A percentile compares a stretch with the other conserved stretches of the same genome.
Conservation (phyloP, 345 rosid genomes). For the Arabidopsis suecica region DNA sequence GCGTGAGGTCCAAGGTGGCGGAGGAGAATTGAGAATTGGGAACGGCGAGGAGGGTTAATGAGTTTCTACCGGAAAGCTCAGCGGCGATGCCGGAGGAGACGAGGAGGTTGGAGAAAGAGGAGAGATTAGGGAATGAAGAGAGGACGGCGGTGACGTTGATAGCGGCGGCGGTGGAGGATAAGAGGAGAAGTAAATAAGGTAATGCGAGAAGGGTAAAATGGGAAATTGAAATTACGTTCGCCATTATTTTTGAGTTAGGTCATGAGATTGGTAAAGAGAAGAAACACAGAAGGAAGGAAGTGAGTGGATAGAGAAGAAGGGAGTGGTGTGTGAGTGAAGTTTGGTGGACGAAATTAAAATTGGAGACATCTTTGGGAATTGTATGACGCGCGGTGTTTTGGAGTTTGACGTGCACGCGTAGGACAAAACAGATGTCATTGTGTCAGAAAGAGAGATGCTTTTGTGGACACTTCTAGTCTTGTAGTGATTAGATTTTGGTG, state of each 20-base stretch:
- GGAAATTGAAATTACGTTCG: constrained; percentile 44
- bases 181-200: constrained; percentile 53
- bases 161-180: constrained; percentile 49
- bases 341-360: constrained; percentile 28
- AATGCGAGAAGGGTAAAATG: constrained; percentile 55
- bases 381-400: constrained; percentile 3
- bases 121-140: constrained; percentile 64
- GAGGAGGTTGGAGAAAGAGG: constrained; percentile 61
- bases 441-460: constrained; percentile 40
- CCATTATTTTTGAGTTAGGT: constrained; percentile 47
- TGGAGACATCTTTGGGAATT: not conserved
- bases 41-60: constrained; percentile 84
- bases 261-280: constrained; percentile 39
- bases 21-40: constrained; percentile 70
- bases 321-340: constrained; percentile 15
- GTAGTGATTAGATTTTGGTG: constrained; percentile 41
- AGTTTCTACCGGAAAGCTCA: constrained; percentile 64
- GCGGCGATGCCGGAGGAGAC: constrained; percentile 57
- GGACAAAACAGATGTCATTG: constrained; percentile 36
- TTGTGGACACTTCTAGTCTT: constrained; percentile 34
- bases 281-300: constrained; percentile 5
- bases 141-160: constrained; percentile 71
- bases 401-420: constrained; percentile 2
- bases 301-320: constrained; percentile 35
- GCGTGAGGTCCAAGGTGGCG: constrained; percentile 55